Percentiles rank a stretch among this genome's conserved stretches.
Evolutionary conservation across 73 alveolate genomes (phyloP).

Genomic region (Paramecium tetraurelia): DNA sequence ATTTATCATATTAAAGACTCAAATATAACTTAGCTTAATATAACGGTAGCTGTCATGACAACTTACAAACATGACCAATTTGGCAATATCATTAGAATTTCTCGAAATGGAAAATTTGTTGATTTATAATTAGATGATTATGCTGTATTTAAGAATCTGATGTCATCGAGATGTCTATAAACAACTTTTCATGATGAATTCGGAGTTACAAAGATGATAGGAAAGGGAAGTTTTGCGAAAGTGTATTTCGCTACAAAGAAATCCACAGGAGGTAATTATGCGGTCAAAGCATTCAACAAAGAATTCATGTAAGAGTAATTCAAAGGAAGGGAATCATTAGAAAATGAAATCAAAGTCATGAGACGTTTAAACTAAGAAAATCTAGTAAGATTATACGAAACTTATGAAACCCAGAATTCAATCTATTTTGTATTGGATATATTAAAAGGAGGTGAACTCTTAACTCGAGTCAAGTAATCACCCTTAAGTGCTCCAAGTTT

Average conservation of each 20-base stretch:
- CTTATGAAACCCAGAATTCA: slow-evolving; percentile 55
- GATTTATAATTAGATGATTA: neutral
- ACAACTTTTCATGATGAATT: slow-evolving; percentile 62
- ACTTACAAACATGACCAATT: neutral
- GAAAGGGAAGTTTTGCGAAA: slow-evolving; percentile 61
- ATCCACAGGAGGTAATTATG: slow-evolving; percentile 40
- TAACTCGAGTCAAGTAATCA: slow-evolving; percentile 13
- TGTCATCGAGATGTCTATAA: slow-evolving; percentile 1
- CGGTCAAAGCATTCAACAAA: slow-evolving; percentile 61
- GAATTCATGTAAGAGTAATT: slow-evolving; percentile 57
- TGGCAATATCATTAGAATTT: neutral
- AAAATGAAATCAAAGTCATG: slow-evolving; percentile 60
- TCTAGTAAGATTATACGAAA: slow-evolving; percentile 47
- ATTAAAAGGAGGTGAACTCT: slow-evolving; percentile 58
- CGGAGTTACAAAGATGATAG: slow-evolving; percentile 61
- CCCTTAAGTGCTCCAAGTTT: neutral
- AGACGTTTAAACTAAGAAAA: slow-evolving; percentile 54
- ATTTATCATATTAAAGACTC: neutral
- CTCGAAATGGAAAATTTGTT: neutral
- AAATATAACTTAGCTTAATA: neutral
- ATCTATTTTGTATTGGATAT: slow-evolving; percentile 59
- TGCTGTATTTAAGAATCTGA: slow-evolving; percentile 10
- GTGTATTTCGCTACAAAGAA: slow-evolving; percentile 62
- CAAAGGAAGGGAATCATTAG: slow-evolving; percentile 62
- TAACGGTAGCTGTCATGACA: neutral